Evolutionary conservation across 352 stramenopile species (phyloP), one percentile per base, ranked within the genome.

Genomic region (Salisapilia sapeloensis): DNA sequence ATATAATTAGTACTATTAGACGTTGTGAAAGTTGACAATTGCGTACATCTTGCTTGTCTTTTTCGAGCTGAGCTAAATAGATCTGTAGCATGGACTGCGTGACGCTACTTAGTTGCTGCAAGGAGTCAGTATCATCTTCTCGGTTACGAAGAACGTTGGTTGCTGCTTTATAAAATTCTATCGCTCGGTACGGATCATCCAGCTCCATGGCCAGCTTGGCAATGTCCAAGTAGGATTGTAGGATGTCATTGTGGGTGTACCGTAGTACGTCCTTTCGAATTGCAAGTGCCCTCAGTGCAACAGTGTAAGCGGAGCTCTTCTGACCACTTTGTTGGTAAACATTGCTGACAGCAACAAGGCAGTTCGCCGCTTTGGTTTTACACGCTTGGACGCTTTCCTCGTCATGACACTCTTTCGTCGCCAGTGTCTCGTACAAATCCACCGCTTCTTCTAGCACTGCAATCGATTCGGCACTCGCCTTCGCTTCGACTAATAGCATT

Each of bases 371-470:
- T 18, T 44, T 33, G 3, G 32, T 21, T 19, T 65, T 56, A 2
- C 39, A 29, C 0, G 38, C 26, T 8, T 37, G 19, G 2, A 40
- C 8, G 2, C 19, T 18, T 6, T n/a, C 0, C 20, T 63, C 30
- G 0, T 31, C 16, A 2, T 21, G 36, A 7, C 48, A 30, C 11
- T 38, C 43, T 9, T 37, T 37, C 35, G 48, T 35, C 7, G 41
- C 23, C 22, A 76, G 42, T 6, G 39, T 48, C 22, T 79, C 62
- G 35, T 81, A 81, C 2, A 79, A 42, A 9, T 39, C 42, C 13
- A 74, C 42, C 0, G 60, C 52, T 11, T 84, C 69, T 42, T 81
- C 60, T 9, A 78, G 32, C 0, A 84, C 38, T 1, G 50, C 53
- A 6, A 57, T 40, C 6, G 56, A 51, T 24, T 67, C 48, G 7